Evolutionary conservation across 2,329 filamentous ascomycete genomes (phyloP), one percentile per base, ranked within the genome.

Genomic region (Decorospora gaudefroyi): DNA sequence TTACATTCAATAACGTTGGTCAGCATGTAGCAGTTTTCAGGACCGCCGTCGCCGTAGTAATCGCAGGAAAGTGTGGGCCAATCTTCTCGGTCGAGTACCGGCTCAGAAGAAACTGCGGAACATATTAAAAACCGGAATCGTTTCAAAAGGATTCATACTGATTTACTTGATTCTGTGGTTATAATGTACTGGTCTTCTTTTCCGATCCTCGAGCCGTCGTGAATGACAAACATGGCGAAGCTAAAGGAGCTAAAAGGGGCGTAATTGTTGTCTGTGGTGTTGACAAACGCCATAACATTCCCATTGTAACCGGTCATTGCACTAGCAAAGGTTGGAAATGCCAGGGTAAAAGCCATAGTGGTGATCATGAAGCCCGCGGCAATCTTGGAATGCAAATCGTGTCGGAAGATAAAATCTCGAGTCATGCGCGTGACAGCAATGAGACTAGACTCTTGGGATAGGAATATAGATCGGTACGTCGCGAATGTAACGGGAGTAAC

Each of bases 281-380:
- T 23, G 2, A 62, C 34, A 13, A 37, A 55, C 2, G 56, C 26
- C 4, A 41, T 21, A 7, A 53, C 33, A 3, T 46, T 45, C 1
- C 27, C 37, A 1, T 29, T 50, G 15, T 62, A 62, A 11, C 56
- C 56, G 18, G 51, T 54, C 56, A 62, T 57, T 2, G 59, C 52
- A 11, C 58, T 53, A 2, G 44, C 39, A 4, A 62, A 27, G 0
- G 53, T 62, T 4, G 56, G 56, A 29, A 59, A 61, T 0, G 27
- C 7, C 0, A 57, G 33, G 5, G 51, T 49, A n/a, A 55, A 60
- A 0, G 33, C 7, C 50, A 61, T 56, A 1, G 46, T 59, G 2
- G 29, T 23, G 1, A 59, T 11, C 39, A 62, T 61, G 12, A 61
- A 61, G 3, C 26, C 22, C 55, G 57, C 60, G 9, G 56, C 57